Percentiles rank a stretch among this genome's conserved stretches.
Conservation (phyloP, 192 early-diverging fungal genomes). For the Allomyces macrogynus region DNA sequence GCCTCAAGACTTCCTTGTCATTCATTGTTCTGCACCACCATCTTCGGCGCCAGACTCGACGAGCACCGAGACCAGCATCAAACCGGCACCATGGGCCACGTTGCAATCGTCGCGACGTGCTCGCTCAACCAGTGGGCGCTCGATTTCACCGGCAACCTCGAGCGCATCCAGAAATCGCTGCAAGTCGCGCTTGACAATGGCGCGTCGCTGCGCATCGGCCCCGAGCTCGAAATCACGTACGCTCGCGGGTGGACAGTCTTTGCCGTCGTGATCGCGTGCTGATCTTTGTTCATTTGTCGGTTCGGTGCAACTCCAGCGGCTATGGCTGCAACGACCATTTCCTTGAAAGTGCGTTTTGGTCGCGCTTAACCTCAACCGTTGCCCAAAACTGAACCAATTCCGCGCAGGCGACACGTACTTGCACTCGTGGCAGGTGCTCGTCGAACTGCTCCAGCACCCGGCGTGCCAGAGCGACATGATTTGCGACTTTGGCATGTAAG, state of each 20-base stretch:
- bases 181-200: slow-evolving; percentile 54
- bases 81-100: slow-evolving; percentile 17
- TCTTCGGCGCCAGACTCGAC: too few relatives aligned
- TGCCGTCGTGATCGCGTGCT: too few relatives aligned
- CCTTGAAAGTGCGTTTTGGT: slow-evolving; percentile 43
- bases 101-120: slow-evolving; percentile 59
- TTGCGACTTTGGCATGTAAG: slow-evolving; percentile 86
- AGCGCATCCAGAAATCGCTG: slow-evolving; percentile 70
- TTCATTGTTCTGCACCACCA: too few relatives aligned
- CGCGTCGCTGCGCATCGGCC: slow-evolving; percentile 69
- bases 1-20: too few relatives aligned
- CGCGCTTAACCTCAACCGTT: neutral
- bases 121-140: slow-evolving; percentile 86
- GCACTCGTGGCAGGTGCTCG: slow-evolving; percentile 88
- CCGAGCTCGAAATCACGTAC: slow-evolving; percentile 89
- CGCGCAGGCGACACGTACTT: slow-evolving; percentile 66
- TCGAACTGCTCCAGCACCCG: slow-evolving; percentile 40
- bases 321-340: slow-evolving; percentile 99
- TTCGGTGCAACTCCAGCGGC: slow-evolving; percentile 33
- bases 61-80: too few relatives aligned
- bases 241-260: neutral
- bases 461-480: slow-evolving; percentile 50
- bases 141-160: slow-evolving; percentile 84
- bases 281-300: neutral
- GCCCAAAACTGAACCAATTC: neutral